Conservation (phyloP, 495 filamentous ascomycete genomes). For the Extremus antarcticus region DNA sequence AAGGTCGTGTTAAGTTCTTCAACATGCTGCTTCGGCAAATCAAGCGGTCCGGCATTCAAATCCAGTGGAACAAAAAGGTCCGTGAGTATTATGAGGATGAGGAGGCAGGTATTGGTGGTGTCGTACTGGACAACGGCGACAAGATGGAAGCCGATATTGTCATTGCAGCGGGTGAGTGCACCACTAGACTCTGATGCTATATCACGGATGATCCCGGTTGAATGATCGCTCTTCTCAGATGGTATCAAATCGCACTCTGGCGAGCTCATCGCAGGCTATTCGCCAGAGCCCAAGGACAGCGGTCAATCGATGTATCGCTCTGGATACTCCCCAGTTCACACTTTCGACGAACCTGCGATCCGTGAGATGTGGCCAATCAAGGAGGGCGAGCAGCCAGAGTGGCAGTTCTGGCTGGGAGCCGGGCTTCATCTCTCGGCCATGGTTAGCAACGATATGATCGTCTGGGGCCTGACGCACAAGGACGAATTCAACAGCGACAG, state of each 20-base stretch:
- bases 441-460: slow-evolving; percentile 32
- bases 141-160: slow-evolving; percentile 41
- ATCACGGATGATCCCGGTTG: no score
- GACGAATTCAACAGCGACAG: slow-evolving; percentile 25
- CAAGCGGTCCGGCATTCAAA: slow-evolving; percentile 34
- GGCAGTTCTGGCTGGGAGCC: neutral
- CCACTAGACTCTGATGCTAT: no score
- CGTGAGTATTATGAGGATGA: slow-evolving; percentile 41
- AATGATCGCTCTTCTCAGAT: no score
- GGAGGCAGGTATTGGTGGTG: slow-evolving; percentile 29
- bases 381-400: neutral
- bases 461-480: slow-evolving; percentile 46
- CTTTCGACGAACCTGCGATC: slow-evolving; percentile 20
- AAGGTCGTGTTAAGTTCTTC: slow-evolving; percentile 42
- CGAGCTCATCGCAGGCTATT: slow-evolving; percentile 37
- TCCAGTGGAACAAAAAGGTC: slow-evolving; percentile 42
- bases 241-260: slow-evolving; percentile 42
- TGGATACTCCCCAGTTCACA: slow-evolving; percentile 31
- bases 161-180: slow-evolving; percentile 31
- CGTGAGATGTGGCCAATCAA: slow-evolving; percentile 25
- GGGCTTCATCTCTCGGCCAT: neutral
- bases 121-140: slow-evolving; percentile 38
- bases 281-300: slow-evolving; percentile 33
- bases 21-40: slow-evolving; percentile 43
- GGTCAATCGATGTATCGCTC: slow-evolving; percentile 44